Evolutionary conservation across 2,329 filamentous ascomycete genomes (phyloP), one percentile per base, ranked within the genome.

Genomic region (Cercospora berteroae): DNA sequence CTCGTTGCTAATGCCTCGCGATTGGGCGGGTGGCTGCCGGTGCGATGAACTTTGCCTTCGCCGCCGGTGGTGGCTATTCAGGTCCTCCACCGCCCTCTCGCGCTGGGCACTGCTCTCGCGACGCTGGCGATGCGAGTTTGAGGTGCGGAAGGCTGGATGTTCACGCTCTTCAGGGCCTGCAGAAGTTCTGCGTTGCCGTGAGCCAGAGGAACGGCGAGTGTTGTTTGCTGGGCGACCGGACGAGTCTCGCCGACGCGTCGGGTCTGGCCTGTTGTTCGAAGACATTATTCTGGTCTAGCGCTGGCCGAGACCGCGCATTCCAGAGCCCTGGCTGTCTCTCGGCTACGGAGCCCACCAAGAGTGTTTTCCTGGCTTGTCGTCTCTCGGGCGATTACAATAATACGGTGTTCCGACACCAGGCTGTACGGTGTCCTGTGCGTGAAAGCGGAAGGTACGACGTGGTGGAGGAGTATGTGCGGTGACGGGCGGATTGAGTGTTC

Each of bases 141-240:
- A 65, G 12, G 60, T 63, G 39, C 66, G 72, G 42, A 69, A 73
- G 69, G 80, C 76, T 72, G 88, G 83, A 78, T 96, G 93, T 74
- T 91, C 82, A 39, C 66, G 62, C 8, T 48, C 58, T 18, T 68
- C 66, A 10, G 56, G 62, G 27, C 58, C 56, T 77, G 96, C 92
- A 66, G 85, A 85, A 58, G 88, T 87, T 67, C 86, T 86, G 62
- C 82, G 83, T 73, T 90, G 88, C 74, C 90, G 87, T 63, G 88
- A 87, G 27, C 87, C 85, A 52, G 90, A 89, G 10, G 68, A 68
- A 42, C 67, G 69, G 42, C 67, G 70, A 18, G 58, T 57, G 18
- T 64, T 60, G 52, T 64, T 60, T 25, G 60, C 55, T 36, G 63
- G 62, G 23, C 66, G 52, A 58, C 62, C 57, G 29, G 66, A 60